These are phyloP conservation scores for Penicillium salamii DNA, from an alignment of 495 filamentous ascomycete species.

Conservation along the genomic window DNA sequence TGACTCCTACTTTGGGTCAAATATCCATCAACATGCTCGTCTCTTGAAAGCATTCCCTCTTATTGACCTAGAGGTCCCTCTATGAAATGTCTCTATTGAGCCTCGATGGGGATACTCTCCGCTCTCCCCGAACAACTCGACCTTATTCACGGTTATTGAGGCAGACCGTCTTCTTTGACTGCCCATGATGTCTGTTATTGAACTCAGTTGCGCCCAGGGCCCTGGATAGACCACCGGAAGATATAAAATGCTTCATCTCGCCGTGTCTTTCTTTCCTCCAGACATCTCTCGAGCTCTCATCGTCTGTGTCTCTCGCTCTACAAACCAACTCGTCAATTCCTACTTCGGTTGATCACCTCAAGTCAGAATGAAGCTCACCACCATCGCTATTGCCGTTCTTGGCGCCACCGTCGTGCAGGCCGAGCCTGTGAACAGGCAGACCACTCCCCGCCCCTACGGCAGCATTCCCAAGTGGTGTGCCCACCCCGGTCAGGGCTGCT, in stretches of 20 bases:
- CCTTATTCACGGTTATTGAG: neutral
- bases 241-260: neutral
- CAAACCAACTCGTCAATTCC: conserved; percentile 3
- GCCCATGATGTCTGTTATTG: neutral
- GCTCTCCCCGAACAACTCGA: too few species aligned
- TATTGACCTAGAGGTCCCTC: too few species aligned
- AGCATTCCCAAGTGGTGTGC: conserved; percentile 31
- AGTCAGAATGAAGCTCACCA: conserved; percentile 47
- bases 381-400: conserved; percentile 36
- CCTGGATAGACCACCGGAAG: neutral
- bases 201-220: neutral
- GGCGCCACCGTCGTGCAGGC: conserved; percentile 36
- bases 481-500: conserved; percentile 32
- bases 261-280: neutral
- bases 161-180: neutral
- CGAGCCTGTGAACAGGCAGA: too few species aligned
- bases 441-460: too few species aligned
- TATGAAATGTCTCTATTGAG: conserved; percentile 2
- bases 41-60: too few species aligned
- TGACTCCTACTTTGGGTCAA: conserved; percentile 9
- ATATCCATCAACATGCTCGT: neutral
- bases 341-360: conserved; percentile 1
- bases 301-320: conserved; percentile 8
- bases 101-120: too few species aligned
- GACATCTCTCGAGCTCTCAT: conserved; percentile 14